Percentiles rank a stretch among this genome's conserved stretches.
phyloP scores from a whole-genome alignment of 2,329 filamentous ascomycete species.

The Diplodia corticola region DNA sequence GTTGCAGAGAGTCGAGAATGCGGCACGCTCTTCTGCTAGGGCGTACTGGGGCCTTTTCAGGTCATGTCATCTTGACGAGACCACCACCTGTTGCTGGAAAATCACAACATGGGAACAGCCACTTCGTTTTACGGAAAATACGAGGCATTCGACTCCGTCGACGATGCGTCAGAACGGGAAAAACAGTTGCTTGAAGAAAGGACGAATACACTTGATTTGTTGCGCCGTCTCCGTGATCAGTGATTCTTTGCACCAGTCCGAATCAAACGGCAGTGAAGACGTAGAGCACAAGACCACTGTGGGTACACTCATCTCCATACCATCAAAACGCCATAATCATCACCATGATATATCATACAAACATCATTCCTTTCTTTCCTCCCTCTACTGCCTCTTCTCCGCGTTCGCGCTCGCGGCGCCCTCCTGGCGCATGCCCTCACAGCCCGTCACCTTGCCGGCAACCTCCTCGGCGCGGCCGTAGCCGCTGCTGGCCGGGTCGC shows the following conservation, averaged over 20 bases:
- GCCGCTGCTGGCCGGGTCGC: constrained; percentile 56
- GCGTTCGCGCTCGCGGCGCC: constrained; percentile 53
- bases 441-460: constrained; percentile 63
- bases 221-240: too few relatives aligned
- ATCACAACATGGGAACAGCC: not conserved
- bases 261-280: not conserved
- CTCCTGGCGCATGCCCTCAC: constrained; percentile 69
- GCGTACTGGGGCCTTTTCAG: too few relatives aligned
- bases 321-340: not conserved
- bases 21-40: not conserved
- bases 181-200: too few relatives aligned
- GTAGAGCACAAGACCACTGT: too few relatives aligned
- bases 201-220: too few relatives aligned
- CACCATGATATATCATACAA: not conserved
- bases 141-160: not conserved
- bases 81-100: not conserved
- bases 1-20: not conserved
- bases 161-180: too few relatives aligned
- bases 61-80: not conserved
- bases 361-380: too few relatives aligned
- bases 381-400: constrained; percentile 23
- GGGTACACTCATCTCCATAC: not conserved
- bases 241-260: too few relatives aligned
- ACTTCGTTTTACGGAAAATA: not conserved
- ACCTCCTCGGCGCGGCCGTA: constrained; percentile 66